Base-by-base conservation (phyloP, 192 early-diverging fungal species). In the Blastocladiella britannica region DNA sequence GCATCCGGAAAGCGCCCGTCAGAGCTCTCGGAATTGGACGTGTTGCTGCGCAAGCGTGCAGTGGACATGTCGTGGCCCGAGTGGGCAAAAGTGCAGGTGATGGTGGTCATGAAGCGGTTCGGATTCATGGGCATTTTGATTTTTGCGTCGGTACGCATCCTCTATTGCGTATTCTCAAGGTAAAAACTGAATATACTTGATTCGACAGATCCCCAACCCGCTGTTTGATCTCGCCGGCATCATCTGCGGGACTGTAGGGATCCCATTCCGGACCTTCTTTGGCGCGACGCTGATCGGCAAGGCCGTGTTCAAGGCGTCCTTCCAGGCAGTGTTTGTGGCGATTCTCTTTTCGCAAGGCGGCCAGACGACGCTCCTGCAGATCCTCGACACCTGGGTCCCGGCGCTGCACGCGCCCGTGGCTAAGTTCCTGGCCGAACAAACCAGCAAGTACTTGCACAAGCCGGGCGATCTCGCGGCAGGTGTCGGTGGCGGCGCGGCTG, bases 201-300 rank as follows among this genome's bases (percentile, higher is more conserved):
- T 62, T 27, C 7, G 25, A 12, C 64, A 85, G 70, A 87, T 95
- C 57, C 93, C 93, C n/a, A 96, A 96, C 57, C 91, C 91, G 15
- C 68, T 96, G 47, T 96, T 96, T 69, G 93, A 96, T 60, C 74
- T 96, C 29, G 93, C 93, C 29, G 93, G 93, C 23, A 93, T 96
- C 47, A 82, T 90, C 5, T 93, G 91, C 62, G 93, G 93, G 0
- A 85, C 89, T 62, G 93, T 91, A 62, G 63, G 80, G 43, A 78
- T 96, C 0, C 88, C 89, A 20, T 93, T 96, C 65, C 72, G 75
- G 62, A 96, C 91, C 6, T 96, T 93, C 69, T 96, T 92, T 69
- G 89, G 89, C 0, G 93, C 93, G 0, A 96, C 93, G 4, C 81
- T 96, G 55, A 61, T 96, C 23, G 93, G 93, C 51, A 96, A 96